Conservation (phyloP, 441 rosid species). For the Oxalis stricta region DNA sequence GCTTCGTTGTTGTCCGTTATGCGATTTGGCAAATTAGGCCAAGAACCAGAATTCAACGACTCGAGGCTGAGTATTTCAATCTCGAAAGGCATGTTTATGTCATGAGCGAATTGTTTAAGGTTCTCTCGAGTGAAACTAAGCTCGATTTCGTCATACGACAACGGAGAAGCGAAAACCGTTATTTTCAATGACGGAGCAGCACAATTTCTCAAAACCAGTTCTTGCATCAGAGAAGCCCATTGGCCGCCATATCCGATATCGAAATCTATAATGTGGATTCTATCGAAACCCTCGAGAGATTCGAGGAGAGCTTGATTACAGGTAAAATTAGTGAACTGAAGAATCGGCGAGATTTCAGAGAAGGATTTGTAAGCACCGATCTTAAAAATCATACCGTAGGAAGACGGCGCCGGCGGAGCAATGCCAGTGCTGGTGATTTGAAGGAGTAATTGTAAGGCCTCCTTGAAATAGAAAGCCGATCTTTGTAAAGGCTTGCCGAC, state of each 20-base stretch:
- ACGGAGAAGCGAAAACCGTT: constrained; percentile 39
- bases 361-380: constrained; percentile 53
- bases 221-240: constrained; percentile 76
- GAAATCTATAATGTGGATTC: constrained; percentile 51
- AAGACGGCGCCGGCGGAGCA: constrained; percentile 13
- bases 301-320: constrained; percentile 60
- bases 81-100: constrained; percentile 41
- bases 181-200: constrained; percentile 36
- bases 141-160: constrained; percentile 39
- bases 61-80: constrained; percentile 40
- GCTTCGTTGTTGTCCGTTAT: constrained; percentile 23
- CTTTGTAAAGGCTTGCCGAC: constrained; percentile 67
- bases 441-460: constrained; percentile 51
- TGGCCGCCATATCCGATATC: constrained; percentile 66
- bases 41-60: constrained; percentile 26
- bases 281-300: constrained; percentile 27
- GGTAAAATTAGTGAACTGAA: constrained; percentile 61
- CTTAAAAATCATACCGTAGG: constrained; percentile 31
- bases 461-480: constrained; percentile 79
- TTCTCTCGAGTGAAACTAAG: constrained; percentile 44
- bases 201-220: constrained; percentile 37
- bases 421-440: constrained; percentile 15
- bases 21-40: constrained; percentile 22
- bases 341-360: constrained; percentile 56
- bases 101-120: constrained; percentile 40